Conservation (phyloP, 2,329 filamentous ascomycete genomes). For the Zopfia rhizophila region DNA sequence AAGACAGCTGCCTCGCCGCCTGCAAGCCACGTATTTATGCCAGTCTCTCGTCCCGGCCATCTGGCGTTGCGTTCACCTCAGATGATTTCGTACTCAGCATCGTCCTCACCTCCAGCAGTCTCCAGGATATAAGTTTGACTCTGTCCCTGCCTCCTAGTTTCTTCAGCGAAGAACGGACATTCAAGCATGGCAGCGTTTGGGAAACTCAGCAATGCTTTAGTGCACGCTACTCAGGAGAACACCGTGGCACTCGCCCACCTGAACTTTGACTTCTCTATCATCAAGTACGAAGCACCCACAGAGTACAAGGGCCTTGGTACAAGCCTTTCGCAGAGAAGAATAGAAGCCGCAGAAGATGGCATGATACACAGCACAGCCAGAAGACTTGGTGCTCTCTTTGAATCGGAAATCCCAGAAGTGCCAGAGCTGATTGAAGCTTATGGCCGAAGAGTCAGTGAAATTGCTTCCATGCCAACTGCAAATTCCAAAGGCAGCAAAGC, state of each 20-base stretch:
- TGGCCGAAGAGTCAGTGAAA: background rate
- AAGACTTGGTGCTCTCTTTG: constrained; percentile 1
- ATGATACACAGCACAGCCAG: background rate
- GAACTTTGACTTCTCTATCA: constrained; percentile 14
- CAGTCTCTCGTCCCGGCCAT: too few species aligned
- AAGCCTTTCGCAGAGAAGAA: constrained; percentile 6
- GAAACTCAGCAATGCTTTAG: too few species aligned
- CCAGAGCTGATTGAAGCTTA: constrained; percentile 3
- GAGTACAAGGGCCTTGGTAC: constrained; percentile 4
- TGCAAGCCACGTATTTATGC: too few species aligned
- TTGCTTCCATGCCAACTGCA: background rate
- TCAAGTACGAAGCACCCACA: constrained; percentile 8
- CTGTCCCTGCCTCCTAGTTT: too few species aligned
- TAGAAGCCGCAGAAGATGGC: constrained; percentile 7
- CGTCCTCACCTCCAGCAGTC: too few species aligned
- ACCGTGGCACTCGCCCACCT: constrained; percentile 5
- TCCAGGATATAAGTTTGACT: too few species aligned
- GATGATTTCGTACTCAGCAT: too few species aligned
- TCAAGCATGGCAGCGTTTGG: too few species aligned
- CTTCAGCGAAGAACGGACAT: too few species aligned
- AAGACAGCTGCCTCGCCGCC: too few species aligned
- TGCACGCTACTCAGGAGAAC: too few species aligned
- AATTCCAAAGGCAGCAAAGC: constrained; percentile 1
- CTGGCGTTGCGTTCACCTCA: too few species aligned
- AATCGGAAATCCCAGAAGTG: background rate